Evolutionary conservation across 805 yeast species (phyloP), one percentile per base, ranked within the genome.

Genomic region (Lipomyces mesembrius): DNA sequence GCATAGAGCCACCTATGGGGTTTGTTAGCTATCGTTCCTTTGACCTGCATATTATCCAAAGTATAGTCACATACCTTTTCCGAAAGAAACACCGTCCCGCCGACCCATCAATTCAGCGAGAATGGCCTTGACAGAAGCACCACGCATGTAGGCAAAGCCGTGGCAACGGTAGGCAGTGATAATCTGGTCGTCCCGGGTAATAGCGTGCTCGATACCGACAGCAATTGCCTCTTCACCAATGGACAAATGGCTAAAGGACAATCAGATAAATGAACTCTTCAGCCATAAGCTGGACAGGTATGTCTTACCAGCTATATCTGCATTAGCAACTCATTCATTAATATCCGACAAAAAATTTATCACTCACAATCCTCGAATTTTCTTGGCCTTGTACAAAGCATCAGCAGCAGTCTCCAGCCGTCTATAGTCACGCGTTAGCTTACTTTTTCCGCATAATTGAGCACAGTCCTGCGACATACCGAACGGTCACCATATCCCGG

Each of bases 401-500:
- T 95, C 99, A 69, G 98, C 88, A 54, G 97, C 96, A 97, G 95
- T 94, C 84, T 95, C 99, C 95, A 95, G 88, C 82, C 99, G 90
- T 85, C 97, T 88, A 78, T 35, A 32, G 32, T 27, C n/a, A 2
- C 5, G 20, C 25, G 57, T 54, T 51, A 34, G 29, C 37, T 9
- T 14, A 0, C 12, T 12, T 25, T 25, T 22, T 46, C 65, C 14
- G 55, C 57, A n/a, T 3, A n/a, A 14, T 63, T 63, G 3, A 8
- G n/a, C 9, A 22, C 14, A n/a, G 46, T 3, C 32, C 29, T 5
- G 2, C 11, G 4, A 64, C 72, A 32, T 52, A 69, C 72, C 83
- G 81, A 43, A 94, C 88, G 73, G 89, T 81, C 73, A 89, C 87
- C 98, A 95, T 93, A 79, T 94, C 97, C 83, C 92, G 90, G 87